Base-by-base conservation (phyloP, 2,329 filamentous ascomycete species). In the Pseudogymnoascus sp. region DNA sequence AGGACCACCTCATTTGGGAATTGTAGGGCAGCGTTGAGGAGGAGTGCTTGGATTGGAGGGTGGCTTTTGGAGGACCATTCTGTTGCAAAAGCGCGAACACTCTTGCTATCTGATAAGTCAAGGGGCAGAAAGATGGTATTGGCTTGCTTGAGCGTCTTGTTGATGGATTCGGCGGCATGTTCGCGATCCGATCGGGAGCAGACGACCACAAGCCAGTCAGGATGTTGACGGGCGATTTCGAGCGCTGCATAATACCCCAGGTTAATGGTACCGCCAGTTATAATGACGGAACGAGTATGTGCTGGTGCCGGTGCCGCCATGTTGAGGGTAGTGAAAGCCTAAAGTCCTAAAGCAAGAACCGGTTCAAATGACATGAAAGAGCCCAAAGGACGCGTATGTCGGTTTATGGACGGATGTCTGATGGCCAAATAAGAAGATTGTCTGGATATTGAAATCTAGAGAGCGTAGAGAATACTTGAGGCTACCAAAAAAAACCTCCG, bases 1-100 rank as follows among this genome's bases (percentile, higher is more conserved):
- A 75, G 73, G 0, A 67, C 33, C 1, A 79, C 53, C 0, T 66
- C 65, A 0, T 68, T 68, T 0, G 77, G 76, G 59, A 80, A 77
- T 66, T 82, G 79, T 0, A 81, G 65, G 0, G 71, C 80, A 2
- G 80, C 80, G 61, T 83, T 82, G n/a, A 81, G 71, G 14, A 80
- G 64, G 4, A 83, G 73, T 4, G 73, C 70, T 61, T 75, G 71
- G 64, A 82, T 78, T 0, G 77, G 77, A 3, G 78, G 75, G 26
- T 74, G 72, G 1, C 71, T 66, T 8, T 70, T 70, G 2, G 68
- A 56, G 1, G 67, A 63, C 74, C 74, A 81, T 2, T 70, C 44
- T 21, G 69, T 59, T 19, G 71, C 77, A 64, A 79, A 82, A 11
- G 67, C 40, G 19, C 78, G 76, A 14, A 82, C 72, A 6, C 74